phyloP scores from a whole-genome alignment of 345 rosid species.

The Rhizophora apiculata region DNA sequence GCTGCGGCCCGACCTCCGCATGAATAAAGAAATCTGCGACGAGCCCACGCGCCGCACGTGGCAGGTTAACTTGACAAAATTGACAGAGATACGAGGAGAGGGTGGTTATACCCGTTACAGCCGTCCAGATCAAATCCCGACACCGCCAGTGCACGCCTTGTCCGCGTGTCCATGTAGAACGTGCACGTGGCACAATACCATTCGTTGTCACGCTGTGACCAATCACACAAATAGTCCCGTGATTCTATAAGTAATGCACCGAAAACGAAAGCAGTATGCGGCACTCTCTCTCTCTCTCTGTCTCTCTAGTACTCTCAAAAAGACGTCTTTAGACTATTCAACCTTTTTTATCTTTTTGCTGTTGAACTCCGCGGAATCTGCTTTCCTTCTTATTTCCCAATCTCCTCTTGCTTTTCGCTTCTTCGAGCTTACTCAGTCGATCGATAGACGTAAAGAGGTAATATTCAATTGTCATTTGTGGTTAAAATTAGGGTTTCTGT shows the following conservation, averaged over 20 bases:
- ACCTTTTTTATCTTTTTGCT: neutral
- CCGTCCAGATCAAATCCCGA: neutral
- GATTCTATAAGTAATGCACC: too few species aligned
- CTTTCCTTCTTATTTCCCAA: neutral
- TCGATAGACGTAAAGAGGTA: too few species aligned
- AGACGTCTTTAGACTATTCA: neutral
- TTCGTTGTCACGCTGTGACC: neutral
- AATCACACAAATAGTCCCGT: neutral
- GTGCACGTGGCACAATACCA: neutral
- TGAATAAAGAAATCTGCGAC: too few species aligned
- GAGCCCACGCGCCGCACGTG: too few species aligned
- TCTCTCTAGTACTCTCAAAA: neutral
- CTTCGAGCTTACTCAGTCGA: too few species aligned
- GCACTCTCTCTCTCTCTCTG: neutral
- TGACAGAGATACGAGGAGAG: neutral
- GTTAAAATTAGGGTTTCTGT: too few species aligned
- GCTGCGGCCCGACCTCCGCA: too few species aligned
- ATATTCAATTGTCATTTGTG: too few species aligned
- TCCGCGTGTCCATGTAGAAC: neutral
- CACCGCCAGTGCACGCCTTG: neutral
- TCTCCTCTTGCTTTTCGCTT: neutral
- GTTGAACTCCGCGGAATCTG: neutral
- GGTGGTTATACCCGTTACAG: slow-evolving; percentile 15
- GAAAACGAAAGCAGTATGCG: too few species aligned
- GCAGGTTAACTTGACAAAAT: neutral